Percentiles rank a stretch among this genome's conserved stretches.
Evolutionary conservation across 2,329 filamentous ascomycete species (phyloP).

Genomic region (Xylariaceae sp.): DNA sequence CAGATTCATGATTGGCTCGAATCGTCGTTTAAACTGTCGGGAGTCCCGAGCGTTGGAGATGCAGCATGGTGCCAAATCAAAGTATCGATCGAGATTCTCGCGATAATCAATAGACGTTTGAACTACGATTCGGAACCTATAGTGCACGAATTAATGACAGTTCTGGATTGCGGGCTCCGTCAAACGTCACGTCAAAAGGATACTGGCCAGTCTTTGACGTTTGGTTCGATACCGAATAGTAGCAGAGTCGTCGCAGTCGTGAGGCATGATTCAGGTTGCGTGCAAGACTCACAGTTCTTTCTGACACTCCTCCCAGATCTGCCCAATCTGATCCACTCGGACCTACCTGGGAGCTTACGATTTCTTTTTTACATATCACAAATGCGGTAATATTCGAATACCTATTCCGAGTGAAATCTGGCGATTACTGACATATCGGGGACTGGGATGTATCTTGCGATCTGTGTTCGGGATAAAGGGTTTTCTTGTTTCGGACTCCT

Average conservation of each 20-base stretch:
- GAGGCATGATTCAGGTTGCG: no score
- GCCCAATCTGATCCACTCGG: no score
- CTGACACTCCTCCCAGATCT: no score
- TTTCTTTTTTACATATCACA: no score
- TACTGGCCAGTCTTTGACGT: no score
- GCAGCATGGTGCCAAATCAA: background rate
- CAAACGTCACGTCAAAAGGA: no score
- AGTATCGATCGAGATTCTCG: background rate
- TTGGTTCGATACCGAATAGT: no score
- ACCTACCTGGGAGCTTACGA: no score
- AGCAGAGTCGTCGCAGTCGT: no score
- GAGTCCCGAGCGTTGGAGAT: conserved; percentile 1
- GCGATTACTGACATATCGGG: background rate
- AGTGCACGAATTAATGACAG: background rate
- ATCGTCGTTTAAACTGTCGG: background rate
- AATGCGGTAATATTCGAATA: no score
- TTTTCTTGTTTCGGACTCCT: background rate
- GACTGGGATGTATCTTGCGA: background rate
- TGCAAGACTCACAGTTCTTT: no score
- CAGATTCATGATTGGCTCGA: background rate
- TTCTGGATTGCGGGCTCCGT: no score
- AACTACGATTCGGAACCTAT: background rate
- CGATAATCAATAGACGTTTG: background rate
- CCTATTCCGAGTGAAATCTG: background rate
- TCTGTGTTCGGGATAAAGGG: background rate